These are phyloP conservation scores for Colletotrichum phormii DNA, from an alignment of 2,329 filamentous ascomycete species.

Conservation along the genomic window DNA sequence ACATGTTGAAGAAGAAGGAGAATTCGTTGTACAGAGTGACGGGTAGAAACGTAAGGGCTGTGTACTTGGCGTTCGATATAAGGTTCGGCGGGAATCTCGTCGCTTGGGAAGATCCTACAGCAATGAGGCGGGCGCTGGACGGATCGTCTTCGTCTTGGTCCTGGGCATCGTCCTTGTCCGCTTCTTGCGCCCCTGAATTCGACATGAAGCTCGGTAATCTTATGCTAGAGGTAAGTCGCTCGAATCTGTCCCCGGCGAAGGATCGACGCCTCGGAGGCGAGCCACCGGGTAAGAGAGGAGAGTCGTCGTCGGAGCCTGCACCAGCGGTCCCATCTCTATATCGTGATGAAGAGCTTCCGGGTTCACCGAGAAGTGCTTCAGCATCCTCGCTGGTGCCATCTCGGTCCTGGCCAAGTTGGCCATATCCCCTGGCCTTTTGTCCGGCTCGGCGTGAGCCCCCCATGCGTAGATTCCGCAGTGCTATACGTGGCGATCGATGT, in stretches of 20 bases:
- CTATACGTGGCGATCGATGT: conserved; percentile 70
- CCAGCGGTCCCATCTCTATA: conserved; percentile 68
- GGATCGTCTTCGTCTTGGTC: conserved; percentile 70
- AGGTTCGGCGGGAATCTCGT: conserved; percentile 88
- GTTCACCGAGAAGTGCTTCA: conserved; percentile 74
- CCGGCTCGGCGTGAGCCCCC: conserved; percentile 68
- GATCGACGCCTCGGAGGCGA: conserved; percentile 48
- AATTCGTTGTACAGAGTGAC: conserved; percentile 98
- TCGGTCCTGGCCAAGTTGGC: conserved; percentile 68
- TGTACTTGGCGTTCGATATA: conserved; percentile 98
- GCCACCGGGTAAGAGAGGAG: conserved; percentile 73
- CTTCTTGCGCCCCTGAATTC: conserved; percentile 44
- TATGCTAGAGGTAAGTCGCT: conserved; percentile 63
- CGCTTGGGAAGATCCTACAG: conserved; percentile 79
- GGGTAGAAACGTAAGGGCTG: conserved; percentile 91
- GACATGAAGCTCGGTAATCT: conserved; percentile 78
- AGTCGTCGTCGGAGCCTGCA: conserved; percentile 68
- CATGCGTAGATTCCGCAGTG: conserved; percentile 78
- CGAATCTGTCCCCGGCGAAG: conserved; percentile 54
- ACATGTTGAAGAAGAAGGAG: conserved; percentile 99
- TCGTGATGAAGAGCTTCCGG: conserved; percentile 64
- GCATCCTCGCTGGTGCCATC: conserved; percentile 74
- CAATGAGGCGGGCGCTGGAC: conserved; percentile 78
- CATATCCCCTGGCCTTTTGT: conserved; percentile 67
- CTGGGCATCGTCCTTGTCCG: conserved; percentile 55